phyloP scores from a whole-genome alignment of 2,329 filamentous ascomycete genomes.

The Huntiella omanensis region DNA sequence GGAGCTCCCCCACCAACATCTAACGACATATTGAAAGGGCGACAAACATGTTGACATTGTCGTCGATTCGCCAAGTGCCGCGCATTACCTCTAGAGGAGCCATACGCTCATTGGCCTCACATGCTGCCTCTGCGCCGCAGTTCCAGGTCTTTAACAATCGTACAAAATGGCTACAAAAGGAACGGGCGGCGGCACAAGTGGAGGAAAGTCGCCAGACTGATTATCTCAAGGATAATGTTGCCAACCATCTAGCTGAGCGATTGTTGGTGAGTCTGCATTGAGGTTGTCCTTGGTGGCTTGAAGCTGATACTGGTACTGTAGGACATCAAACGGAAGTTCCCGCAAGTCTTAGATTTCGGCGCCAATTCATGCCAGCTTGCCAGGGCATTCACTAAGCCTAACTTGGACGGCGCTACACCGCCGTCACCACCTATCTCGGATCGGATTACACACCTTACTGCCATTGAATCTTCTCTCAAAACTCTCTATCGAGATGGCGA shows the following conservation, averaged over 20 bases:
- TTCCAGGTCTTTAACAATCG: constrained; percentile 82
- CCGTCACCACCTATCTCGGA: constrained; percentile 46
- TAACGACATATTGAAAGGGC: too few relatives aligned
- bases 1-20: too few relatives aligned
- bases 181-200: constrained; percentile 55
- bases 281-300: not conserved
- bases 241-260: constrained; percentile 63
- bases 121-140: constrained; percentile 16
- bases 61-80: too few relatives aligned
- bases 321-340: constrained; percentile 85
- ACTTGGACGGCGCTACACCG: constrained; percentile 42
- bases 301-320: constrained; percentile 18
- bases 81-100: too few relatives aligned
- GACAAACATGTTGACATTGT: too few relatives aligned
- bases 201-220: constrained; percentile 64
- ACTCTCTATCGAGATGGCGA: constrained; percentile 66
- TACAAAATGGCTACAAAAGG: constrained; percentile 80
- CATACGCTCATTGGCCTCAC: constrained; percentile 6
- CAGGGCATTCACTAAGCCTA: constrained; percentile 52
- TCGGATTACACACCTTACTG: constrained; percentile 56
- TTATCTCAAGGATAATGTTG: constrained; percentile 87
- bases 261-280: constrained; percentile 40
- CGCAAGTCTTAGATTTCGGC: constrained; percentile 73
- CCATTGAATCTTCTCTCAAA: constrained; percentile 60
- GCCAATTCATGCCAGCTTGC: constrained; percentile 94